Conservation (phyloP, 345 rosid genomes). For the Eucalyptus polybractea region DNA sequence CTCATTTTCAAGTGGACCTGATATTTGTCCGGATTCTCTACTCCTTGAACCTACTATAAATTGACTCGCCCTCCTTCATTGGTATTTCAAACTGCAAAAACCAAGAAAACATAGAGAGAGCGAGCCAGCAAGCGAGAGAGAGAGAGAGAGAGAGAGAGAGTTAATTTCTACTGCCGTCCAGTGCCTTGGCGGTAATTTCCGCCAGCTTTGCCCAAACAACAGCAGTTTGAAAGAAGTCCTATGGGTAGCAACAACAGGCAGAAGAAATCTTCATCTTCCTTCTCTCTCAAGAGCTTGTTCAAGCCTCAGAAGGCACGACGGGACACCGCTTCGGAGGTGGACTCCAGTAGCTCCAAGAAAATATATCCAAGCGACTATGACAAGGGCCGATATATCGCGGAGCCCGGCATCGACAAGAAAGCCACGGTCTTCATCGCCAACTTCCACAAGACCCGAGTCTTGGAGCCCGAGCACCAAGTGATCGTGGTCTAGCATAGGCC, state of each 20-base stretch:
- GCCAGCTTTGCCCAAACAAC: neutral
- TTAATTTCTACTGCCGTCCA: neutral
- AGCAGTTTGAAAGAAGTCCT: neutral
- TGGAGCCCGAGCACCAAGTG: neutral
- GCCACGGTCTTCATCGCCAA: slow-evolving; percentile 40
- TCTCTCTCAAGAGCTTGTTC: slow-evolving; percentile 21
- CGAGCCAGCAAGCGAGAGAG: too few species aligned
- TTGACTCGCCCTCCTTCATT: neutral
- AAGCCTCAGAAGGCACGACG: slow-evolving; percentile 4
- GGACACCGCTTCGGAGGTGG: neutral
- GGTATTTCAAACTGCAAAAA: neutral
- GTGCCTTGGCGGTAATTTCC: neutral
- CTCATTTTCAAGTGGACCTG: neutral
- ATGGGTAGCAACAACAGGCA: slow-evolving; percentile 28
- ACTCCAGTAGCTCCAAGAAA: neutral
- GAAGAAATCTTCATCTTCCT: neutral
- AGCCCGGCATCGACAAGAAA: slow-evolving; percentile 21
- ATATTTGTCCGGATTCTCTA: neutral
- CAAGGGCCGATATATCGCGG: slow-evolving; percentile 18
- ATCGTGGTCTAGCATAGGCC: neutral
- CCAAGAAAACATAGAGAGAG: neutral
- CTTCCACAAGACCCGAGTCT: slow-evolving; percentile 29
- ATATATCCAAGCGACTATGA: slow-evolving; percentile 21
- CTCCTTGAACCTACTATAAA: neutral
- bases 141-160: neutral